A percentile compares a stretch with the other conserved stretches of the same genome.
Conservation (phyloP, 306 rosid genomes). For the Trichosanthes cucumerina region DNA sequence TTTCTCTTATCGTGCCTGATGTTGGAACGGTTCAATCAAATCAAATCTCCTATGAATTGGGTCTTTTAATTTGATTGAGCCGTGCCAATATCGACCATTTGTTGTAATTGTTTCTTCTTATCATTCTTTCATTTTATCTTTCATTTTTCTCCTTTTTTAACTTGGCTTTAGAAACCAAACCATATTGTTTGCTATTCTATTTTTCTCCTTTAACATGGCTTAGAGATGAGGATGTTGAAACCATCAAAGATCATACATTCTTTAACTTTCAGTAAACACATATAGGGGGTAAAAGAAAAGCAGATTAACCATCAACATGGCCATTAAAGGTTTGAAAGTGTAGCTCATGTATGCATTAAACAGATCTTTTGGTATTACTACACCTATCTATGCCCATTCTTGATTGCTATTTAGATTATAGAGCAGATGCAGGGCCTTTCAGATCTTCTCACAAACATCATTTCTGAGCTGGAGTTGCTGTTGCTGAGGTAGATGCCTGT, state of each 20-base stretch:
- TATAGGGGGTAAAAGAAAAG: background rate
- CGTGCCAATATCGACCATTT: conserved; percentile 69
- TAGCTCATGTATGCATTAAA: background rate
- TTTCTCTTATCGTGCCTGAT: conserved; percentile 20
- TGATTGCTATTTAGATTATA: background rate
- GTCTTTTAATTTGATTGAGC: conserved; percentile 78
- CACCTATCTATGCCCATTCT: background rate
- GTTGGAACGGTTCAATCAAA: conserved; percentile 82
- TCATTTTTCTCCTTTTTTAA: background rate
- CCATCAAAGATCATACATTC: background rate
- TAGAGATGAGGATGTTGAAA: background rate
- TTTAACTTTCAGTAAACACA: background rate
- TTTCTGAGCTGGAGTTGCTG: background rate
- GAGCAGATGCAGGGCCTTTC: background rate
- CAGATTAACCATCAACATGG: background rate
- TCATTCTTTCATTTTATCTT: background rate
- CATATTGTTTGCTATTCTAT: background rate
- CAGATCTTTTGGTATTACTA: background rate
- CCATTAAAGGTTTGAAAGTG: background rate
- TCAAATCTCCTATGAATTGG: conserved; percentile 44
- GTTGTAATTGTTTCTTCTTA: background rate
- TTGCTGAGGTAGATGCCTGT: background rate
- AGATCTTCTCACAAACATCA: background rate
- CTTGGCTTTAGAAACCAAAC: background rate
- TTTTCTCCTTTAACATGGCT: background rate